These are phyloP conservation scores for Gryganskiella cystojenkinii DNA, from an alignment of 192 early-diverging fungal species.

Conservation along the genomic window DNA sequence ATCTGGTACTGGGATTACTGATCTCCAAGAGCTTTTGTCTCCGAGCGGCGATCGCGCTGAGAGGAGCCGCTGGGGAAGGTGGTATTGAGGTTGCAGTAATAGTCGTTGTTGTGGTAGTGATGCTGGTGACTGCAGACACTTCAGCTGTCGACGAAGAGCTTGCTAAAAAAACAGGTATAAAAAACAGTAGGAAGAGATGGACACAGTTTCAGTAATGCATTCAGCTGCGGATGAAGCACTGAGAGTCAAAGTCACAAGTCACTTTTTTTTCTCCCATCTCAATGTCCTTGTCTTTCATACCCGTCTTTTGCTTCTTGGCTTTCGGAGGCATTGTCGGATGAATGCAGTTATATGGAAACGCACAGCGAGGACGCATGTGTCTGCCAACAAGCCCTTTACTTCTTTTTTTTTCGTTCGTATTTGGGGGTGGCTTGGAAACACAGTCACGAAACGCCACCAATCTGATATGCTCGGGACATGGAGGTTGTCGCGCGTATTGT, in stretches of 20 bases:
- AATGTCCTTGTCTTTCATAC: conserved; percentile 4
- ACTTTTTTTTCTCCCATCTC: too few relatives aligned
- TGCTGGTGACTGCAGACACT: neutral
- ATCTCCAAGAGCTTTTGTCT: conserved; percentile 16
- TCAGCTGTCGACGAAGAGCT: neutral
- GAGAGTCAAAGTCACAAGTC: too few relatives aligned
- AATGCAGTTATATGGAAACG: neutral
- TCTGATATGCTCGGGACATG: too few relatives aligned
- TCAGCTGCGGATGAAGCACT: neutral
- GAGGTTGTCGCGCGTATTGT: too few relatives aligned
- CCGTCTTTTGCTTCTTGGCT: conserved; percentile 43
- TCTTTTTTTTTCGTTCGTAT: too few relatives aligned
- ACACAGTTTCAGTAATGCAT: neutral
- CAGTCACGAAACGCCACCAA: too few relatives aligned
- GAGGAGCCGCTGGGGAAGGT: conserved; percentile 11
- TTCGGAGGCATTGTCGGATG: conserved; percentile 32
- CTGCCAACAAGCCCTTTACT: neutral
- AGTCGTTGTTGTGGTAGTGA: neutral
- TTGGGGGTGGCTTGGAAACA: too few relatives aligned
- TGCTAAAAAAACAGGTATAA: neutral
- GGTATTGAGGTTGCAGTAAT: conserved; percentile 7
- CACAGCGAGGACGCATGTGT: neutral
- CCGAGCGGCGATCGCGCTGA: conserved; percentile 39
- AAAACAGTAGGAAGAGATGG: neutral
- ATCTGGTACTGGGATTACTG: neutral